Evolutionary conservation across 2,329 filamentous ascomycete species (phyloP).

Genomic region (Aspergillus clavatus): DNA sequence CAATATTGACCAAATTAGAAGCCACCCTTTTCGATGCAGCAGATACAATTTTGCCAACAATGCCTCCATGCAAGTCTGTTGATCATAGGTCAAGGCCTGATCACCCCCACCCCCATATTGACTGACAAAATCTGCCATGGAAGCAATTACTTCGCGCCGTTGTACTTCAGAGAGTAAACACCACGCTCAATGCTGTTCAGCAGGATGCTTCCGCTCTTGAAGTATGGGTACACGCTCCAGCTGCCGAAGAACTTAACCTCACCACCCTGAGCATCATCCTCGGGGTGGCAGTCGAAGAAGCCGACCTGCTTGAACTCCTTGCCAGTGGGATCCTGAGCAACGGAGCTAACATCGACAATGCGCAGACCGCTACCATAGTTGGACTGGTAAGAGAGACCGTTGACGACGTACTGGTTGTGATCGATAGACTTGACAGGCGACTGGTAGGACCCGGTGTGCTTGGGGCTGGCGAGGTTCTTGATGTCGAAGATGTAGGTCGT

Average conservation of each 20-base stretch:
- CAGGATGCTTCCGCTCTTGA: slow-evolving; percentile 11
- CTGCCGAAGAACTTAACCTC: slow-evolving; percentile 13
- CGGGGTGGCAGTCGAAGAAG: slow-evolving; percentile 15
- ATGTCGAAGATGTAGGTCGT: slow-evolving; percentile 20
- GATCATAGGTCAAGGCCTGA: no score
- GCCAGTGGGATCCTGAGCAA: slow-evolving; percentile 11
- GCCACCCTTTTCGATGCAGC: no score
- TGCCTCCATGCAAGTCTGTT: no score
- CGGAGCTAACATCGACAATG: slow-evolving; percentile 15
- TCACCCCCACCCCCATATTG: no score
- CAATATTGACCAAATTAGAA: no score
- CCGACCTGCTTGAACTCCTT: slow-evolving; percentile 13
- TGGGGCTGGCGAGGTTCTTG: slow-evolving; percentile 9
- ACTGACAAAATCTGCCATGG: neutral
- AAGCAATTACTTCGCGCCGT: neutral
- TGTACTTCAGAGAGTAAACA: slow-evolving; percentile 17
- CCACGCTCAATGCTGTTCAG: slow-evolving; percentile 18
- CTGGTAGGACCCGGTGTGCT: slow-evolving; percentile 16
- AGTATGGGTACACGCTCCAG: slow-evolving; percentile 19
- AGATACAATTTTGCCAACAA: no score
- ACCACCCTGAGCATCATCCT: slow-evolving; percentile 11
- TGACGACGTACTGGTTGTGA: slow-evolving; percentile 18
- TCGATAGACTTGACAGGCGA: slow-evolving; percentile 16
- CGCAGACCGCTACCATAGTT: slow-evolving; percentile 18
- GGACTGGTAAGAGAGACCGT: slow-evolving; percentile 13